Base-by-base conservation (phyloP, 75 land plant genomes). In the Larix kaempferi region DNA sequence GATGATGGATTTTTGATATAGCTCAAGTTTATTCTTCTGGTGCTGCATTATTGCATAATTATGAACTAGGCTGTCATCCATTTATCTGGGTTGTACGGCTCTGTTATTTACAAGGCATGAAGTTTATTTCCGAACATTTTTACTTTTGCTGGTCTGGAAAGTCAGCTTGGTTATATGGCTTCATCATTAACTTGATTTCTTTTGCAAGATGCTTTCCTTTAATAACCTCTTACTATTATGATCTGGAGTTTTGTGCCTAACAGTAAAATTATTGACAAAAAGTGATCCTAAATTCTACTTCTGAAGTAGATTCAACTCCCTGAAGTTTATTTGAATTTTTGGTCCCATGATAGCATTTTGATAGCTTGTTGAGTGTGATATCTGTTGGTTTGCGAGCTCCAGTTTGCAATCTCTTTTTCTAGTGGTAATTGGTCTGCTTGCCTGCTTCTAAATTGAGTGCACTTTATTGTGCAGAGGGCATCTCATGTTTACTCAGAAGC, bases 401-500 rank as follows among this genome's bases (percentile, higher is more conserved):
- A 39, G n/a, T 69, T 41, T 44, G 72, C 19, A 41, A 41, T 6
- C 3, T 6, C 37, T n/a, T 17, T 69, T 39, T 21, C n/a, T 11
- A 69, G 44, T 21, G 19, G 52, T 19, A 41, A 21, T 67, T n/a
- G 52, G 4, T 27, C 21, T 65, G 6, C 6, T 65, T 33, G 17
- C 39, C 17, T 33, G 33, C 16, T 27, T 65, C 39, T 65, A 65
- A 65, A 16, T 35, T 35, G 35, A 33, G 19, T 65, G 19, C 7
- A 35, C 41, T 41, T 3, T 69, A 35, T 67, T 25, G 26, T 82
- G 19, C 82, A 97, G 99, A 86, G 99, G 77, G 99, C 99, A 1
- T 85, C 89, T 56, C 99, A 97, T 81, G 99, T 97, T 19, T 97
- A 97, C 73, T 81, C 94, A 65, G 99, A 97, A 81, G 98, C 99